phyloP scores from a whole-genome alignment of 805 yeast genomes.

The Suhomyces emberorum region DNA sequence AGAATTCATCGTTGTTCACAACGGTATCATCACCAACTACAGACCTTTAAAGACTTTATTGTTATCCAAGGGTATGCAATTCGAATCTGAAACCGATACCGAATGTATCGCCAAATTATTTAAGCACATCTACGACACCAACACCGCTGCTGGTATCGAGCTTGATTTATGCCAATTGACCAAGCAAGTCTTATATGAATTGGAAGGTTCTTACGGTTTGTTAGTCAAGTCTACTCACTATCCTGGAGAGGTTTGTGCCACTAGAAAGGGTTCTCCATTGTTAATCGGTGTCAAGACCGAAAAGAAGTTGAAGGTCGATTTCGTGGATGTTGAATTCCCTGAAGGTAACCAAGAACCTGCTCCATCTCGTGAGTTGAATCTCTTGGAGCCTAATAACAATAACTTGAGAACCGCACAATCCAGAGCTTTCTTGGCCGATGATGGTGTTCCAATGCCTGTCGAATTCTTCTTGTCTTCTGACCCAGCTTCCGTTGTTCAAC shows the following conservation, averaged over 20 bases:
- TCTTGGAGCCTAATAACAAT: slow-evolving; percentile 51
- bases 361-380: slow-evolving; percentile 26
- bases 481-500: slow-evolving; percentile 94
- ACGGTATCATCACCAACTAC: slow-evolving; percentile 96
- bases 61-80: slow-evolving; percentile 70
- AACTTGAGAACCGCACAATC: slow-evolving; percentile 85
- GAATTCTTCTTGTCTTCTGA: slow-evolving; percentile 96
- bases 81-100: slow-evolving; percentile 94
- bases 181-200: slow-evolving; percentile 85
- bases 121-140: slow-evolving; percentile 83
- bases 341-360: slow-evolving; percentile 42
- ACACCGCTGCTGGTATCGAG: slow-evolving; percentile 65
- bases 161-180: slow-evolving; percentile 89
- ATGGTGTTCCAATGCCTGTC: slow-evolving; percentile 87
- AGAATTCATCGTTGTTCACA: slow-evolving; percentile 92
- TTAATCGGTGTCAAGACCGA: slow-evolving; percentile 97
- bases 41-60: slow-evolving; percentile 85
- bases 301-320: slow-evolving; percentile 91
- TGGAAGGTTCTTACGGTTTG: slow-evolving; percentile 97
- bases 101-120: slow-evolving; percentile 96
- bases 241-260: slow-evolving; percentile 95
- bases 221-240: slow-evolving; percentile 87
- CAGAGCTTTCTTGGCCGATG: slow-evolving; percentile 94
- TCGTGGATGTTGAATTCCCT: slow-evolving; percentile 97
- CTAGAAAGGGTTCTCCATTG: slow-evolving; percentile 97